These are phyloP conservation scores for Xanthoconium separans DNA, from an alignment of 1,284 basidiomycete species.

Conservation along the genomic window DNA sequence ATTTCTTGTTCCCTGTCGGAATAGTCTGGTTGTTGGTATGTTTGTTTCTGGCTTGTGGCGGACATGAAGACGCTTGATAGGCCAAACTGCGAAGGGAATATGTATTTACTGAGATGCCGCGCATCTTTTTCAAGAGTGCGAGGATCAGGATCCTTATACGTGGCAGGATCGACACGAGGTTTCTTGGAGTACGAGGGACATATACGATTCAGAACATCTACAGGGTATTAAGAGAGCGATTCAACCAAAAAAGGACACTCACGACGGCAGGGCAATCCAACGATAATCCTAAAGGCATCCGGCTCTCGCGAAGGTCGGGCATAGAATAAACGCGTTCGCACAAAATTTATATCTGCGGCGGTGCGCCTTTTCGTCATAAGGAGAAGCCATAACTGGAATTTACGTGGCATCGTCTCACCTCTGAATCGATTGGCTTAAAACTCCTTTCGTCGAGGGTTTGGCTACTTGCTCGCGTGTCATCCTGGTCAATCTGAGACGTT, in stretches of 20 bases:
- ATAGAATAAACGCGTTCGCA: slow-evolving; percentile 67
- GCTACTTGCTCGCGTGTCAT: background rate
- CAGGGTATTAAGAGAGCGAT: slow-evolving; percentile 3
- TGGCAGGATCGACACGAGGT: slow-evolving; percentile 20
- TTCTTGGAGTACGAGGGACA: slow-evolving; percentile 41
- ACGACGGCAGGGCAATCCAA: slow-evolving; percentile 75
- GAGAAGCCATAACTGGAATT: slow-evolving; percentile 9
- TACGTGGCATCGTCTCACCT: slow-evolving; percentile 16
- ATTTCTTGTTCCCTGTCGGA: slow-evolving; percentile 71
- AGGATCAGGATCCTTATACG: slow-evolving; percentile 42
- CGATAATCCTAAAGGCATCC: slow-evolving; percentile 43
- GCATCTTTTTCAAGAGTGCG: slow-evolving; percentile 46
- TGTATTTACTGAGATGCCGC: slow-evolving; percentile 74
- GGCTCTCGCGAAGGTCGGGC: slow-evolving; percentile 54
- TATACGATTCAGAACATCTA: slow-evolving; percentile 65
- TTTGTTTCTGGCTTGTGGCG: slow-evolving; percentile 26
- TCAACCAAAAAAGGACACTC: slow-evolving; percentile 18
- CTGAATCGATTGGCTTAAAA: slow-evolving; percentile 16
- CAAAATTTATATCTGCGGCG: slow-evolving; percentile 55
- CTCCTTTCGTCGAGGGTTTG: slow-evolving; percentile 8
- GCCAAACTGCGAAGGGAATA: slow-evolving; percentile 79
- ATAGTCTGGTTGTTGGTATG: slow-evolving; percentile 48
- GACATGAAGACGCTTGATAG: slow-evolving; percentile 56
- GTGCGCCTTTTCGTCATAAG: slow-evolving; percentile 37
- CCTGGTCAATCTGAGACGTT: slow-evolving; percentile 22